Conservation (phyloP, 768 basidiomycete genomes). For the Wakefieldia striispora region DNA sequence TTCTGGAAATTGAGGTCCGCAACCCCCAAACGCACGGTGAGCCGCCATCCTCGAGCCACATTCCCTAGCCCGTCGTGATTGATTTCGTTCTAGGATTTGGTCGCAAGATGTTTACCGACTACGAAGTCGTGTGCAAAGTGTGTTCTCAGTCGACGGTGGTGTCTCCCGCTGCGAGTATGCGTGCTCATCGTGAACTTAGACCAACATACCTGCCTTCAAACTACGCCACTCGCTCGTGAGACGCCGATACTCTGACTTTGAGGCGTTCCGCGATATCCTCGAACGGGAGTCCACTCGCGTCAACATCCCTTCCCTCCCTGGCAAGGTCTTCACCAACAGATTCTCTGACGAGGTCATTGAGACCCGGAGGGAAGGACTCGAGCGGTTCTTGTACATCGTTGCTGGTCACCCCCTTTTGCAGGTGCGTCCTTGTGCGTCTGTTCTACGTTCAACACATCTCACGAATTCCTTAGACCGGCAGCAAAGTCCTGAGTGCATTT, state of each 20-base stretch:
- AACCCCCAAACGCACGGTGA: slow-evolving; percentile 96
- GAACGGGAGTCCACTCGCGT: slow-evolving; percentile 96
- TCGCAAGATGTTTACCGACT: slow-evolving; percentile 99
- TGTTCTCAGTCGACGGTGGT: slow-evolving; percentile 1
- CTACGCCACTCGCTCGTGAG: slow-evolving; percentile 89
- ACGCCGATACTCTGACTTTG: slow-evolving; percentile 89
- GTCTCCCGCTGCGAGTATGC: slow-evolving; percentile 6
- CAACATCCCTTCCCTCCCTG: slow-evolving; percentile 95
- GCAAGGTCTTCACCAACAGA: slow-evolving; percentile 97
- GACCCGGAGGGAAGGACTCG: slow-evolving; percentile 84
- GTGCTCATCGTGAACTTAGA: slow-evolving; percentile 44
- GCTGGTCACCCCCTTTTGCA: slow-evolving; percentile 97
- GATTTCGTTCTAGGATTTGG: slow-evolving; percentile 64
- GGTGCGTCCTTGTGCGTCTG: slow-evolving; percentile 44
- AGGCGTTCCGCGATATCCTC: slow-evolving; percentile 96
- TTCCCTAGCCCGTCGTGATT: not conserved
- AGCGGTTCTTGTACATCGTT: slow-evolving; percentile 93
- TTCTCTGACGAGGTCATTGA: slow-evolving; percentile 99
- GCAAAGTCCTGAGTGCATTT: slow-evolving; percentile 95
- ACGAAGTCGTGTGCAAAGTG: slow-evolving; percentile 97
- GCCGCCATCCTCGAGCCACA: not conserved
- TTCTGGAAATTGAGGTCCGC: slow-evolving; percentile 94
- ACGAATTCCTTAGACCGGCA: slow-evolving; percentile 68
- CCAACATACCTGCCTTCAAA: slow-evolving; percentile 99
- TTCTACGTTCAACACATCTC: slow-evolving; percentile 1